Evolutionary conservation across 1,284 basidiomycete species (phyloP).

Genomic region (Cryptococcus sp.): DNA sequence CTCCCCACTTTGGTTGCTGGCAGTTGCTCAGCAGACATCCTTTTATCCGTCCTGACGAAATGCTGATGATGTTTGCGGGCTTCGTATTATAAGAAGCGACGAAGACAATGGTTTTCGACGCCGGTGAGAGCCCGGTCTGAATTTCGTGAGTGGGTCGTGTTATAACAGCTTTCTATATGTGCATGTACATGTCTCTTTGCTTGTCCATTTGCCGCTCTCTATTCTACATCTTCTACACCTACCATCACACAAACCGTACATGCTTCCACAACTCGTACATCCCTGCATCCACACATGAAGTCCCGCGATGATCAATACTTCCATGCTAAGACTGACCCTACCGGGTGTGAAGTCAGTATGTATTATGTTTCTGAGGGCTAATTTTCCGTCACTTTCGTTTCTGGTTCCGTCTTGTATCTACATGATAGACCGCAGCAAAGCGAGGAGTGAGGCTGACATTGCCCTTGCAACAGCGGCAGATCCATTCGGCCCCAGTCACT

Average conservation of each 20-base stretch:
- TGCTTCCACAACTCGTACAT: neutral
- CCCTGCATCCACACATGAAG: neutral
- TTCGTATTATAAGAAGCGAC: no score
- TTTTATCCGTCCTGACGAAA: neutral
- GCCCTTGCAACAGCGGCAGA: neutral
- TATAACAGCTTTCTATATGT: neutral
- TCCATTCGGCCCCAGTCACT: neutral
- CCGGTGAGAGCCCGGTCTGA: neutral
- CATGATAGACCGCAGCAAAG: neutral
- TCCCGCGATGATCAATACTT: constrained; percentile 47
- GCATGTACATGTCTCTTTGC: constrained; percentile 1
- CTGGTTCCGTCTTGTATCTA: neutral
- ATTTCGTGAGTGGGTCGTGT: neutral
- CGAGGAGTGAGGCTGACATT: constrained; percentile 5
- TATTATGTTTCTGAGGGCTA: constrained; percentile 42
- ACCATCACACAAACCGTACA: neutral
- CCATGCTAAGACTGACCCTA: constrained; percentile 52
- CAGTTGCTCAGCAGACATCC: neutral
- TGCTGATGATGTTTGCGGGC: no score
- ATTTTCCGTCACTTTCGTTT: constrained; percentile 3
- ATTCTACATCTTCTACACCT: constrained; percentile 1
- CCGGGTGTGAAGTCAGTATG: constrained; percentile 44
- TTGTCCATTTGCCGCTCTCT: neutral
- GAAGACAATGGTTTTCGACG: neutral
- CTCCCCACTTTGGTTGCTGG: neutral